Evolutionary conservation across 345 rosid species (phyloP).

Genomic region (Citrus inodora): DNA sequence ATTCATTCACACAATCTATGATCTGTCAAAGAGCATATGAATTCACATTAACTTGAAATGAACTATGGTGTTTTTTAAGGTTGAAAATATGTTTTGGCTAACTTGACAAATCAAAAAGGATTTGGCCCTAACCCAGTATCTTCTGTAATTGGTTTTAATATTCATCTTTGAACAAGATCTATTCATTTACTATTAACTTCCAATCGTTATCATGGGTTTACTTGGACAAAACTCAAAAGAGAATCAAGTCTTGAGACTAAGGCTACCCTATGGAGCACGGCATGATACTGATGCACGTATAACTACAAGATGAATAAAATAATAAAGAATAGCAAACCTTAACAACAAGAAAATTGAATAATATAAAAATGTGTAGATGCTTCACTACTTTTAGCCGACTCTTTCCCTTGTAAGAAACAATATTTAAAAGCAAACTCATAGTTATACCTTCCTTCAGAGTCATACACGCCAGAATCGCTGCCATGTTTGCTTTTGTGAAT

Average conservation of each 20-base stretch:
- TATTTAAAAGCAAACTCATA: background rate
- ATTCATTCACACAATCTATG: background rate
- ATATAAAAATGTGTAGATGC: background rate
- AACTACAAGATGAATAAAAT: background rate
- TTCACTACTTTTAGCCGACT: background rate
- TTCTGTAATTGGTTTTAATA: too few species aligned
- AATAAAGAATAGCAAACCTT: background rate
- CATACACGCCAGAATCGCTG: conserved; percentile 83
- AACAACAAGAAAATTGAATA: background rate
- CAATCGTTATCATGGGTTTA: too few species aligned
- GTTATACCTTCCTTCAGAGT: conserved; percentile 67
- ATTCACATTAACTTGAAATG: too few species aligned
- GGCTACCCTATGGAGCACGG: background rate
- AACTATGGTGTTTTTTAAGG: too few species aligned
- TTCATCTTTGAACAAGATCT: background rate
- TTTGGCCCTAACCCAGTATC: too few species aligned
- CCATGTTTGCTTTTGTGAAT: conserved; percentile 69
- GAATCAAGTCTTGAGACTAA: background rate
- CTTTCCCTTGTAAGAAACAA: background rate
- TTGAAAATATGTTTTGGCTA: too few species aligned
- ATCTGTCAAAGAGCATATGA: background rate
- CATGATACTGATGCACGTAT: background rate
- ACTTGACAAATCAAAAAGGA: too few species aligned
- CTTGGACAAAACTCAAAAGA: background rate
- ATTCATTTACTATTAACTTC: background rate